These are phyloP conservation scores for Elsinoe perseae DNA, from an alignment of 2,329 filamentous ascomycete species.

Conservation along the genomic window DNA sequence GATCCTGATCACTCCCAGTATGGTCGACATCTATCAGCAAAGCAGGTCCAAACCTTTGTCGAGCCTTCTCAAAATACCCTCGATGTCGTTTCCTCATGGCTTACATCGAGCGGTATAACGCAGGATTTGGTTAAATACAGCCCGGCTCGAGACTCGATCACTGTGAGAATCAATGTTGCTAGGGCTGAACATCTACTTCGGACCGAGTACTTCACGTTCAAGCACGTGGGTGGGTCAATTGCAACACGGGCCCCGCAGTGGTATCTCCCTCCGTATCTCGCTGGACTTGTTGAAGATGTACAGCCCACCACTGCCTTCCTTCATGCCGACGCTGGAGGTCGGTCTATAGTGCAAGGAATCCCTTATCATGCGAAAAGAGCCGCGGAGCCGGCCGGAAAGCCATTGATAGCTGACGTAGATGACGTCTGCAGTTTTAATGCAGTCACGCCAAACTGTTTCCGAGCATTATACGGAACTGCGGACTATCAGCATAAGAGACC, in stretches of 20 bases:
- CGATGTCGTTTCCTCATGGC: too few relatives aligned
- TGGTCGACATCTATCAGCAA: too few relatives aligned
- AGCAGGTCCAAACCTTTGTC: too few relatives aligned
- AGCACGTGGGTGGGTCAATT: slow-evolving; percentile 40
- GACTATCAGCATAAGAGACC: slow-evolving; percentile 42
- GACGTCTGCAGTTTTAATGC: slow-evolving; percentile 44
- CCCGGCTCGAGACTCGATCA: slow-evolving; percentile 52
- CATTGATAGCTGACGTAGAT: slow-evolving; percentile 23
- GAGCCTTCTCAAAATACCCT: too few relatives aligned
- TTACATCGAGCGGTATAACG: too few relatives aligned
- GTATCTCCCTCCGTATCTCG: slow-evolving; percentile 51
- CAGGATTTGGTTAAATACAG: too few relatives aligned
- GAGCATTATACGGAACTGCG: slow-evolving; percentile 48
- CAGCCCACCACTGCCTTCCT: slow-evolving; percentile 56
- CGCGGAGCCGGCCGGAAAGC: slow-evolving; percentile 20
- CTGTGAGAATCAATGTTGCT: slow-evolving; percentile 44
- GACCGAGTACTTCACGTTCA: slow-evolving; percentile 48
- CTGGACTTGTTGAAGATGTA: slow-evolving; percentile 51
- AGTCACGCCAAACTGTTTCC: slow-evolving; percentile 47
- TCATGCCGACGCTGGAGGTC: slow-evolving; percentile 25
- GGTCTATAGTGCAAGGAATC: background rate
- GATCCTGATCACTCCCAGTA: too few relatives aligned
- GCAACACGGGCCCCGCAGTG: slow-evolving; percentile 49
- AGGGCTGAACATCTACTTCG: slow-evolving; percentile 48
- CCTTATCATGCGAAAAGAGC: slow-evolving; percentile 1